Percentiles rank a stretch among this genome's conserved stretches.
Evolutionary conservation across 805 yeast genomes (phyloP).

Genomic region (Myxozyma neotropica): DNA sequence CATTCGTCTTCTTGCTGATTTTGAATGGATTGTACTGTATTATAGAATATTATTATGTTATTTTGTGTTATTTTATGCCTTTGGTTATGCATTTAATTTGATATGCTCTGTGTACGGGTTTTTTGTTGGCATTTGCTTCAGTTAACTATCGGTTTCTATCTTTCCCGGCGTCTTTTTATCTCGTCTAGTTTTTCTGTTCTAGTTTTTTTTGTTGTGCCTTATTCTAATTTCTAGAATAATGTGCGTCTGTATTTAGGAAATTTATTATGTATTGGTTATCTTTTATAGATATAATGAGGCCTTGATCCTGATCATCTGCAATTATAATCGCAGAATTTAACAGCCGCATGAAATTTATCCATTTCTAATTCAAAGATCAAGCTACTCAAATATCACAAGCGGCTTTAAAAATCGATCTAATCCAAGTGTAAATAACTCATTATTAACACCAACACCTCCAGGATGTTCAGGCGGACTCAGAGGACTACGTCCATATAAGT

Average conservation of each 20-base stretch:
- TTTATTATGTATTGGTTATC: too few species aligned
- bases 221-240: background rate
- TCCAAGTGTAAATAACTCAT: conserved; percentile 56
- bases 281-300: too few species aligned
- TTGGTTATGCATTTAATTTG: background rate
- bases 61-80: background rate
- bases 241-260: too few species aligned
- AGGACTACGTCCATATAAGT: conserved; percentile 40
- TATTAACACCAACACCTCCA: conserved; percentile 56
- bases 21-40: background rate
- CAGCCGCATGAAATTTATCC: too few species aligned
- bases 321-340: too few species aligned
- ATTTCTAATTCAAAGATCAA: too few species aligned
- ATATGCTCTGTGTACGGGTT: too few species aligned
- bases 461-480: conserved; percentile 61
- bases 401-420: conserved; percentile 53
- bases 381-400: conserved; percentile 31
- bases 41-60: background rate
- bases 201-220: background rate
- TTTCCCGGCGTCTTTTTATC: background rate
- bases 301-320: too few species aligned
- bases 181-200: background rate
- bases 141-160: background rate
- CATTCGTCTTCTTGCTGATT: background rate
- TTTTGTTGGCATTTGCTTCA: too few species aligned